Conservation (phyloP, 1,284 basidiomycete genomes). For the Leccinum subatratum region DNA sequence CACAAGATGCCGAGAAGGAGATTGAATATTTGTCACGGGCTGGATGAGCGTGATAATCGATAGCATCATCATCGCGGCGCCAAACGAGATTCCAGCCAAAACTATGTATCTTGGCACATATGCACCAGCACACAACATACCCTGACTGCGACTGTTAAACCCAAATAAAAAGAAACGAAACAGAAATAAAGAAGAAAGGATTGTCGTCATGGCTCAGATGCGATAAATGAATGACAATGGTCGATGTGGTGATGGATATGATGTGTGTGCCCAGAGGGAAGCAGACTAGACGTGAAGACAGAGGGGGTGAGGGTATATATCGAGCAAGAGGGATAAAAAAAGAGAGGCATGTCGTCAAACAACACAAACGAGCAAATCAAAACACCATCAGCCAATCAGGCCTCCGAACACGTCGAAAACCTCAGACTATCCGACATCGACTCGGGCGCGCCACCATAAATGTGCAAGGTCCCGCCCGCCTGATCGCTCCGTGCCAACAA, state of each 20-base stretch:
- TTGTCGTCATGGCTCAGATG: conserved; percentile 5
- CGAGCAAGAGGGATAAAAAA: not conserved
- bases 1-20: not conserved
- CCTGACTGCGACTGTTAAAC: not conserved
- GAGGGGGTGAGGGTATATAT: not conserved
- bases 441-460: conserved; percentile 35
- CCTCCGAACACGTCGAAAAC: conserved; percentile 33
- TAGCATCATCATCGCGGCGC: too few relatives aligned
- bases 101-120: not conserved
- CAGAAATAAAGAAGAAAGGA: not conserved
- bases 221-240: not conserved
- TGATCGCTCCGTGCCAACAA: conserved; percentile 56
- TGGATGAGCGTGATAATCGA: too few relatives aligned
- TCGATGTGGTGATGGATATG: not conserved
- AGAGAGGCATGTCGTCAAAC: not conserved
- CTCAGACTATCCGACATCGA: conserved; percentile 45
- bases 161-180: not conserved
- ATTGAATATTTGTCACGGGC: too few relatives aligned
- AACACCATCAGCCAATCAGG: conserved; percentile 2
- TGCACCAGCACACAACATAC: not conserved
- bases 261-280: not conserved
- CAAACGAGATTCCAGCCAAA: not conserved
- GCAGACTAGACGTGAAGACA: not conserved
- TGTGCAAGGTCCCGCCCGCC: conserved; percentile 66
- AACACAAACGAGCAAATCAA: not conserved